phyloP scores from a whole-genome alignment of 148 eudicot genomes.

The Rhododendron ferrugineum region DNA sequence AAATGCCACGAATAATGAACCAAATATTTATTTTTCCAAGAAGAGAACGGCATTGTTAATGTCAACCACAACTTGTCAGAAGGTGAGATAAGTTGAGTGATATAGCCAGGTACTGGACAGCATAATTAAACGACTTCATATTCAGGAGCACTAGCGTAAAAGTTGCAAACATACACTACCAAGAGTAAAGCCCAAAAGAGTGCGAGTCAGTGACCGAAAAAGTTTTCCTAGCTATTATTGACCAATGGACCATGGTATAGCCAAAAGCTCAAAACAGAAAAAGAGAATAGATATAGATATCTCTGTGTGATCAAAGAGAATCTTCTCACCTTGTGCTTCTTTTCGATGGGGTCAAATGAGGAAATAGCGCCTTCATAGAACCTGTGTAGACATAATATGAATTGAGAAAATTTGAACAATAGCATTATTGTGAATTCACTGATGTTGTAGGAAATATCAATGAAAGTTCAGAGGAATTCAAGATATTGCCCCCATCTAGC shows the following conservation, averaged over 20 bases:
- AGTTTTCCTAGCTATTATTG: not conserved
- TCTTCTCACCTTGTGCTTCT: slow-evolving; percentile 51
- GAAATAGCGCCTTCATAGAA: slow-evolving; percentile 56
- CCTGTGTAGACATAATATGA: slow-evolving; percentile 29
- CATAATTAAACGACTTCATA: not conserved
- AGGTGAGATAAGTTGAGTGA: not conserved
- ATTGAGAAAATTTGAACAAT: not conserved
- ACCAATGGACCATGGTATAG: not conserved
- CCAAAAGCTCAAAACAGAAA: not conserved
- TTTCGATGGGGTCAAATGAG: slow-evolving; percentile 37
- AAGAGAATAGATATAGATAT: not conserved
- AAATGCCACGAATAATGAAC: not conserved
- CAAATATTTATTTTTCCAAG: not conserved
- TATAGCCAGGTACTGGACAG: not conserved
- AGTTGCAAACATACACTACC: not conserved
- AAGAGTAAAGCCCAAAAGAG: not conserved
- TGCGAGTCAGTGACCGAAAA: not conserved
- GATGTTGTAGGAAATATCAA: not conserved
- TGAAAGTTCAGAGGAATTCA: not conserved
- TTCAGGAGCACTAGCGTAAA: not conserved
- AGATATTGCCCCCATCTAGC: not conserved
- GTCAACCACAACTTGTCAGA: not conserved
- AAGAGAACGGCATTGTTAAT: not conserved
- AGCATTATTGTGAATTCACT: not conserved
- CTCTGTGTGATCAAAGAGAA: not conserved